phyloP scores from a whole-genome alignment of 176 grass and related monocot genomes.

The Avena insularis region DNA sequence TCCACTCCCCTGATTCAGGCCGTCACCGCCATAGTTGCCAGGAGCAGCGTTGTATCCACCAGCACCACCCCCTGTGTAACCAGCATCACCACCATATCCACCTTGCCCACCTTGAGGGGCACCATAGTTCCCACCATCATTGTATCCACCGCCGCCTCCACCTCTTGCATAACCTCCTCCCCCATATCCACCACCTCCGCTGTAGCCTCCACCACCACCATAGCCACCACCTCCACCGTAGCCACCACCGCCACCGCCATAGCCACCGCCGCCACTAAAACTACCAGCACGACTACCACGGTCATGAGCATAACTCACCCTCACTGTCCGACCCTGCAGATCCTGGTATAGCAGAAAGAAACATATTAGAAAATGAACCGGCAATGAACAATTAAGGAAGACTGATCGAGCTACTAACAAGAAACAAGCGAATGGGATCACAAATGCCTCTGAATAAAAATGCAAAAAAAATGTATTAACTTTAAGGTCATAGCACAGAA shows the following conservation, averaged over 20 bases:
- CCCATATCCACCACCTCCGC: conserved; percentile 32
- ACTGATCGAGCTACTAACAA: not conserved
- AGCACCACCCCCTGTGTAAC: conserved; percentile 14
- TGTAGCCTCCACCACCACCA: conserved; percentile 15
- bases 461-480: not conserved
- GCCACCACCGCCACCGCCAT: not conserved
- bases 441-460: not conserved
- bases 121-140: conserved; percentile 14
- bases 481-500: not conserved
- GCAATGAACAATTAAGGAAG: not conserved
- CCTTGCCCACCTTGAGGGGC: conserved; percentile 26
- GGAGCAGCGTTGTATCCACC: conserved; percentile 22
- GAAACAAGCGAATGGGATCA: not conserved
- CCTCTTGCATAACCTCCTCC: conserved; percentile 16
- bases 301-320: conserved; percentile 70
- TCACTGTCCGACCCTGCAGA: conserved; percentile 64
- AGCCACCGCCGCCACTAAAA: conserved; percentile 37
- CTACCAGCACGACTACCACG: conserved; percentile 47
- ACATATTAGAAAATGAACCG: conserved; percentile 7
- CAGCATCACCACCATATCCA: conserved; percentile 35
- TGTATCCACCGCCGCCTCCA: conserved; percentile 26
- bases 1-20: conserved; percentile 27
- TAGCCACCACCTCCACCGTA: conserved; percentile 13
- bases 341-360: conserved; percentile 47
- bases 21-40: conserved; percentile 26